Percentiles rank a stretch among this genome's conserved stretches.
Evolutionary conservation across 441 rosid genomes (phyloP).

Genomic region (Eruca vesicaria): DNA sequence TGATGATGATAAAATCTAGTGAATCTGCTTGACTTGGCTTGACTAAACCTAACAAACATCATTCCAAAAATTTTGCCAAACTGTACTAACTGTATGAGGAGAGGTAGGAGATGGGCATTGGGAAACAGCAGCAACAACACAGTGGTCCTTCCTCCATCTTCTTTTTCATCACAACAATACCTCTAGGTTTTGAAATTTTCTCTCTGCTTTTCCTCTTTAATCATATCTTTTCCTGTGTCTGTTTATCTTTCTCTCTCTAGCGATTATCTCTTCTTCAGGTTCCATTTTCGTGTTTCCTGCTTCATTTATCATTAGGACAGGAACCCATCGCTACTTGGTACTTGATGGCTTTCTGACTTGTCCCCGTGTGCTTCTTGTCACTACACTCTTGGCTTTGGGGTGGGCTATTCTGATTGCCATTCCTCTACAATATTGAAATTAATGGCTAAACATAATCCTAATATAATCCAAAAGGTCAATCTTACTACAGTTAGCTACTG

Average conservation of each 20-base stretch:
- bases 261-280: slow-evolving; percentile 15
- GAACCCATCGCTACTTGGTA: slow-evolving; percentile 24
- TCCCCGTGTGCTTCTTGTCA: slow-evolving; percentile 26
- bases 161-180: background rate
- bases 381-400: slow-evolving; percentile 11
- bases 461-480: background rate
- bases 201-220: slow-evolving; percentile 22
- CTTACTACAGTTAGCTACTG: background rate
- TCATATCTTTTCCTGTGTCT: slow-evolving; percentile 19
- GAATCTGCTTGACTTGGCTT: background rate
- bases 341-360: slow-evolving; percentile 26
- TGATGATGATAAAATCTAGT: background rate
- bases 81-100: slow-evolving; percentile 13
- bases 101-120: slow-evolving; percentile 18
- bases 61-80: background rate
- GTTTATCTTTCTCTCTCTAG: slow-evolving; percentile 23
- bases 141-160: slow-evolving; percentile 25
- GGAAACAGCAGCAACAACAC: slow-evolving; percentile 20
- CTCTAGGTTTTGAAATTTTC: slow-evolving; percentile 9
- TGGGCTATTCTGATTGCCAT: no score
- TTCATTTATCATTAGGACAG: slow-evolving; percentile 16
- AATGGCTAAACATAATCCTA: background rate
- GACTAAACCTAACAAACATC: slow-evolving; percentile 1
- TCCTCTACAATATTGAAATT: no score
- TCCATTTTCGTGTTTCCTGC: slow-evolving; percentile 22